A percentile compares a stretch with the other conserved stretches of the same genome.
Evolutionary conservation across 306 rosid species (phyloP).

Genomic region (Ormosia emarginata): DNA sequence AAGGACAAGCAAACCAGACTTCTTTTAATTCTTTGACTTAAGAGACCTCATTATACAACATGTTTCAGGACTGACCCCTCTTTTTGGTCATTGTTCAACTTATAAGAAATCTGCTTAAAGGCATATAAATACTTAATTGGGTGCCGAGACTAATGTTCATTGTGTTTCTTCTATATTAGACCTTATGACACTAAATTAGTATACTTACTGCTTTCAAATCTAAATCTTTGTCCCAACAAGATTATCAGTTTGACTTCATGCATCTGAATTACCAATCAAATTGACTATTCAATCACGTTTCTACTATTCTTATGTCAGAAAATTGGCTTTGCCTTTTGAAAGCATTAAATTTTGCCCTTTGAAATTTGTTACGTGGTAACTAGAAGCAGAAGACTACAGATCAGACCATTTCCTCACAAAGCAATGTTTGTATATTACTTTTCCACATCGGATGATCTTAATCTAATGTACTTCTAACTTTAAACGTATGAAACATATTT

Average conservation of each 20-base stretch:
- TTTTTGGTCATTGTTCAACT: neutral
- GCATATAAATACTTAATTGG: neutral
- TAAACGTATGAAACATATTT: neutral
- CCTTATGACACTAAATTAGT: neutral
- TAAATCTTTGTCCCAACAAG: neutral
- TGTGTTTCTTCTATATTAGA: neutral
- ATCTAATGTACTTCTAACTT: neutral
- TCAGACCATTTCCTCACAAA: neutral
- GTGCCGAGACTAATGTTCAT: neutral
- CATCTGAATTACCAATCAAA: constrained; percentile 15
- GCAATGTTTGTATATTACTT: neutral
- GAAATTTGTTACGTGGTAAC: constrained; percentile 5
- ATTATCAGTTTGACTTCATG: constrained; percentile 4
- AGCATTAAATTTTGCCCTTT: neutral
- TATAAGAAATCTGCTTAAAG: neutral
- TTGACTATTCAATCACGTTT: neutral
- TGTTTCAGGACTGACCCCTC: neutral
- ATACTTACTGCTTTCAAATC: neutral
- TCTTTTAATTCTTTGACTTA: neutral
- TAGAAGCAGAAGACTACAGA: neutral
- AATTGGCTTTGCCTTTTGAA: neutral
- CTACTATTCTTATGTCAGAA: neutral
- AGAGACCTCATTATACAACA: neutral
- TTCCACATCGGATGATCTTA: neutral
- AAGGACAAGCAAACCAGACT: neutral